Base-by-base conservation (phyloP, 805 yeast species). In the Candida tibetensis region DNA sequence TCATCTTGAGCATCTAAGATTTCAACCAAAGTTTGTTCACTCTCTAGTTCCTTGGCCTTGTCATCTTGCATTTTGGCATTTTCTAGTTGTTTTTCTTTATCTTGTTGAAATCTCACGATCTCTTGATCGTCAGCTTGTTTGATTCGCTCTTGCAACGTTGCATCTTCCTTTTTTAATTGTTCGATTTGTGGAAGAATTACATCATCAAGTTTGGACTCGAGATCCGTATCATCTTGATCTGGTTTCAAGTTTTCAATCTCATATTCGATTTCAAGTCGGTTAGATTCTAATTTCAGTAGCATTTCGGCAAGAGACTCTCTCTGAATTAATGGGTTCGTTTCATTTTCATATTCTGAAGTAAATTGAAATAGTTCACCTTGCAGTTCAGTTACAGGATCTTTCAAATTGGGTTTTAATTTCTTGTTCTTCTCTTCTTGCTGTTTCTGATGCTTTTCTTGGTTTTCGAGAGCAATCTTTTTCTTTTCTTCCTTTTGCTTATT, bases 401-500 rank as follows among this genome's bases (percentile, higher is more conserved):
- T n/a, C n/a, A n/a, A n/a, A n/a, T n/a, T n/a, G 22, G 25, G 34
- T 15, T 17, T 31, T 29, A 21, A 23, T 32, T 22, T 32, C 29
- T 14, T 35, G 19, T 19, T 36, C 25, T 26, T 28, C 34, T 37
- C 37, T 42, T 39, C 34, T 26, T 42, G 39, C 30, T 32, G 27
- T 21, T 35, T 22, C 18, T 33, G 34, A 26, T 39, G 19, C 23
- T 39, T 23, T 17, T 26, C 30, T 18, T 40, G 31, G 32, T 39
- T 37, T 32, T 37, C 32, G 30, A 30, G 21, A 15, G 18, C 34
- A 17, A 45, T 37, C 34, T 37, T 33, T 18, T 40, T 35, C 32
- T 39, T 40, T 30, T 34, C 35, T 32, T 41, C 42, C 30, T 34
- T 40, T 30, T 41, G 42, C 13, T 37, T 28, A 18, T 27, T 14